A percentile compares a stretch with the other conserved stretches of the same genome.
Conservation (phyloP, 73 alveolate species). For the Tetrahymena malaccensis region DNA sequence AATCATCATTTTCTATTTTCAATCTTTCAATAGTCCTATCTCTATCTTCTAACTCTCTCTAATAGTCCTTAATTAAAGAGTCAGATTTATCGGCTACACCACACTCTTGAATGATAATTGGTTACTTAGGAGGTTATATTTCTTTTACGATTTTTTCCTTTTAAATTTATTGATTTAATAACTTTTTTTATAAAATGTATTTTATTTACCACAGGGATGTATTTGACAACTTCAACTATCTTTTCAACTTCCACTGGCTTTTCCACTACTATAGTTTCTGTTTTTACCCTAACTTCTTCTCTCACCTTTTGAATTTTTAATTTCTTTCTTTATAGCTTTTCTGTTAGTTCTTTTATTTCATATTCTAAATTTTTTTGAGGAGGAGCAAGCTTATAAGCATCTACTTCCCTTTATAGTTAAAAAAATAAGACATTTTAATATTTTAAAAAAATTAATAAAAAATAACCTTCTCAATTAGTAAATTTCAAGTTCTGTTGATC, state of each 20-base stretch:
- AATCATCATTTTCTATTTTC: background rate
- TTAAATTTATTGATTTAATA: background rate
- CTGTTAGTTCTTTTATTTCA: background rate
- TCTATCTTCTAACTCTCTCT: background rate
- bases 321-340: background rate
- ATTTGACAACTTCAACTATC: background rate
- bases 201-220: background rate
- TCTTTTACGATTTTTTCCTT: background rate
- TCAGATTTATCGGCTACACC: background rate
- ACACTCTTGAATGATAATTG: background rate
- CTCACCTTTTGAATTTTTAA: background rate
- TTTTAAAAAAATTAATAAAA: background rate
- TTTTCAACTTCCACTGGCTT: background rate
- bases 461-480: background rate
- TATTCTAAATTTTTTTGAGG: background rate
- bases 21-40: background rate
- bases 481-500: background rate
- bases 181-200: background rate
- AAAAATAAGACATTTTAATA: background rate
- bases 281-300: background rate
- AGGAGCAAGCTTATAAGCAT: background rate
- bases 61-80: background rate
- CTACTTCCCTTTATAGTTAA: background rate
- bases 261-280: background rate
- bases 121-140: background rate